Evolutionary conservation across 345 rosid genomes (phyloP).

Genomic region (Salix viminalis): DNA sequence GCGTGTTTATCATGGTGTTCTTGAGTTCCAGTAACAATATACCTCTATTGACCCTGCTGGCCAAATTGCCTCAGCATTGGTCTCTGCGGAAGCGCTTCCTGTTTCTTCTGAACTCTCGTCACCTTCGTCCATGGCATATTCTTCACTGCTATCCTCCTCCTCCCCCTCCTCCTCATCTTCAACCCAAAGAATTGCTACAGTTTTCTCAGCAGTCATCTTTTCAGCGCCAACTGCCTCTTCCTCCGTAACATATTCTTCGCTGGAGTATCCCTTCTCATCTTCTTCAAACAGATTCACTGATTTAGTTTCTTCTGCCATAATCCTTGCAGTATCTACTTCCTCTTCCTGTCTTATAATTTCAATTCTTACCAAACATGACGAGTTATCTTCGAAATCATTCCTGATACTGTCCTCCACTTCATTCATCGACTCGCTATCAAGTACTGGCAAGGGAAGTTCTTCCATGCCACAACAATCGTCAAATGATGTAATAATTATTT

Average conservation of each 20-base stretch:
- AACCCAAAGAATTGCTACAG: not conserved
- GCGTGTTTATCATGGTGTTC: constrained; percentile 7
- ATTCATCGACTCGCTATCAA: constrained; percentile 2
- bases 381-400: not conserved
- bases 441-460: constrained; percentile 6
- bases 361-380: not conserved
- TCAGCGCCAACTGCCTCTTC: constrained; percentile 1
- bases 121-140: not conserved
- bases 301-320: constrained; percentile 8
- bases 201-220: not conserved
- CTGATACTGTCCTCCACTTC: not conserved
- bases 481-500: not conserved
- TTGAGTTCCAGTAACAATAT: constrained; percentile 13
- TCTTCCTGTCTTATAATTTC: not conserved
- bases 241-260: not conserved
- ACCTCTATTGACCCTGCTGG: constrained; percentile 33
- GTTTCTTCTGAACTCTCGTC: constrained; percentile 30
- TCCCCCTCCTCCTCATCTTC: not conserved
- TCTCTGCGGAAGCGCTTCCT: constrained; percentile 33
- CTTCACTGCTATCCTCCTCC: not conserved
- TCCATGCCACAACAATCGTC: constrained; percentile 10
- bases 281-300: constrained; percentile 1
- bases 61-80: constrained; percentile 33
- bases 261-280: not conserved
- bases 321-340: not conserved